phyloP scores from a whole-genome alignment of 495 filamentous ascomycete species.

The Hypoxylon crocopeplum region DNA sequence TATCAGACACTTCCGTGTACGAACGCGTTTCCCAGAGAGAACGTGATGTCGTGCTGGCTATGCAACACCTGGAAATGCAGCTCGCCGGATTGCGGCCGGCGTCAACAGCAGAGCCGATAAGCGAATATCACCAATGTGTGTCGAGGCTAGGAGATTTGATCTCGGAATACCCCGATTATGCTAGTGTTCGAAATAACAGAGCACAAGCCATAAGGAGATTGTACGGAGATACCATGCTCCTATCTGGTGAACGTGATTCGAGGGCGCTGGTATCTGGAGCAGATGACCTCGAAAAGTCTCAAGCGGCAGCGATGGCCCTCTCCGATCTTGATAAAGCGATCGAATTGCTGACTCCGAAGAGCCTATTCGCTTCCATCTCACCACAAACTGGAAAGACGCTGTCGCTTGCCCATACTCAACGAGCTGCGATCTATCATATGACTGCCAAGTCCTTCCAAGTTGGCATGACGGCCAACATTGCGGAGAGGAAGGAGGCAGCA shows the following conservation, averaged over 20 bases:
- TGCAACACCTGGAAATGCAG: constrained; percentile 57
- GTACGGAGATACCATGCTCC: constrained; percentile 58
- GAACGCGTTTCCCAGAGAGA: constrained; percentile 50
- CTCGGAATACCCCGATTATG: constrained; percentile 66
- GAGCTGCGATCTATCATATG: constrained; percentile 72
- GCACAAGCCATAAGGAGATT: constrained; percentile 72
- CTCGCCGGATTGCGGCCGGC: constrained; percentile 48
- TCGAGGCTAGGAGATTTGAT: constrained; percentile 62
- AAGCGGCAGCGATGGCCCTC: constrained; percentile 54
- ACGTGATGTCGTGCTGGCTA: constrained; percentile 54
- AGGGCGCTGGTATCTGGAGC: constrained; percentile 41
- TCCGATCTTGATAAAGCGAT: constrained; percentile 73
- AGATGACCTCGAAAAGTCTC: constrained; percentile 37
- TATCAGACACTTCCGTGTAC: constrained; percentile 48
- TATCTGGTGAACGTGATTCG: constrained; percentile 32
- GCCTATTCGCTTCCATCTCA: constrained; percentile 60
- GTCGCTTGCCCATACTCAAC: constrained; percentile 75
- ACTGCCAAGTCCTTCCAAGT: constrained; percentile 59
- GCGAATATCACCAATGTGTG: constrained; percentile 50
- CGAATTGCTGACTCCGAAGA: constrained; percentile 62
- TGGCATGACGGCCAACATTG: constrained; percentile 30
- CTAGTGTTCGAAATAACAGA: constrained; percentile 77
- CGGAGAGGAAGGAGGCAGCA: constrained; percentile 43
- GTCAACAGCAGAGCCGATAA: constrained; percentile 31
- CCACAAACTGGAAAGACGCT: constrained; percentile 67